Conservation (phyloP, 768 basidiomycete species). For the Pulveroboletus ravenelii region DNA sequence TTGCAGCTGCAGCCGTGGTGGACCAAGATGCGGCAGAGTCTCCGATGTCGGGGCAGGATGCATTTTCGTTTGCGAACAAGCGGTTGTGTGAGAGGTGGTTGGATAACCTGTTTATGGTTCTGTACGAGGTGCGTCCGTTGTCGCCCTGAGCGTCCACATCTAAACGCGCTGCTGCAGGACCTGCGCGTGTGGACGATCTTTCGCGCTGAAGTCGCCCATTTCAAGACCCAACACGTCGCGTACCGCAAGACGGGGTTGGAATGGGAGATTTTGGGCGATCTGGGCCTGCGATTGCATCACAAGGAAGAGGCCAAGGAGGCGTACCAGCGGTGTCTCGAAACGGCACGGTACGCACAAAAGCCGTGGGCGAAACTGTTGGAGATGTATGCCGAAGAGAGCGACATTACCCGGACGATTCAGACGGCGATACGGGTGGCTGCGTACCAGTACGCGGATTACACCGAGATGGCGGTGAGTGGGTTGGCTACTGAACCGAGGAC, state of each 20-base stretch:
- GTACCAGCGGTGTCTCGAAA: conserved; percentile 90
- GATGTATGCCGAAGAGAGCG: conserved; percentile 95
- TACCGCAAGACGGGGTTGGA: conserved; percentile 96
- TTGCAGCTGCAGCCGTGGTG: conserved; percentile 35
- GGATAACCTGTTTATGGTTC: conserved; percentile 96
- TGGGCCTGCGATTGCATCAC: conserved; percentile 90
- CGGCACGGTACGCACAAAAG: conserved; percentile 79
- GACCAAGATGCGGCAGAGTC: conserved; percentile 22
- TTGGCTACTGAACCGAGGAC: background rate
- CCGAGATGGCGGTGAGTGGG: conserved; percentile 72
- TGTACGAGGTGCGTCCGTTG: conserved; percentile 73
- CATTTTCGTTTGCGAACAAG: conserved; percentile 94
- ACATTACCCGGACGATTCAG: conserved; percentile 85
- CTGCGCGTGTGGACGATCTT: conserved; percentile 98
- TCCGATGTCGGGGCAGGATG: conserved; percentile 41
- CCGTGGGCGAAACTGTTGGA: conserved; percentile 94
- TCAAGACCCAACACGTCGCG: conserved; percentile 97
- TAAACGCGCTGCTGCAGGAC: conserved; percentile 43
- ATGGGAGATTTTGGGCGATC: conserved; percentile 97
- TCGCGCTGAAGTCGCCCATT: conserved; percentile 96
- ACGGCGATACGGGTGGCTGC: conserved; percentile 90
- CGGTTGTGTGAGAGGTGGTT: conserved; percentile 96
- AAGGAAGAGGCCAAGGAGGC: conserved; percentile 99
- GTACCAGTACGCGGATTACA: conserved; percentile 87
- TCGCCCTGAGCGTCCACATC: background rate